These are phyloP conservation scores for Heritiera fomes DNA, from an alignment of 345 rosid genomes.

Conservation along the genomic window DNA sequence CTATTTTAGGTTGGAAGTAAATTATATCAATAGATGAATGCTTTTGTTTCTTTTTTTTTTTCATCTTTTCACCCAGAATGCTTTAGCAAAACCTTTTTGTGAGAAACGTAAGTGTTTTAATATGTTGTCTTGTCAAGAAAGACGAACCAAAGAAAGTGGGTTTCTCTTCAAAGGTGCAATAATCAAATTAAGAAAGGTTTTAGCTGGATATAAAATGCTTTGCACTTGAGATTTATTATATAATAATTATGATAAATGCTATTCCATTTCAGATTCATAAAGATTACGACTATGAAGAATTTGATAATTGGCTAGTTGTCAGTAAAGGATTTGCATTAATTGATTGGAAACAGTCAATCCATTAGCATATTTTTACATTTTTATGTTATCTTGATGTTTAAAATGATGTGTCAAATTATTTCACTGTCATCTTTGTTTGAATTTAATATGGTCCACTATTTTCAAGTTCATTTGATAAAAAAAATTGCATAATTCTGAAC, in stretches of 20 bases:
- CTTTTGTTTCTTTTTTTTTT: neutral
- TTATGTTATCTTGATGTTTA: neutral
- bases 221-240: neutral
- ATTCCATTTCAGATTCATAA: neutral
- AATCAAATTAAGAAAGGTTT: conserved; percentile 7
- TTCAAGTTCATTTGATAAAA: neutral
- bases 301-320: neutral
- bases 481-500: neutral
- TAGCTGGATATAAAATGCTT: neutral
- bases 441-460: neutral
- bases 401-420: neutral
- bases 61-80: neutral
- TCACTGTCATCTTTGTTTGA: neutral
- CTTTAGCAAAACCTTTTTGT: neutral
- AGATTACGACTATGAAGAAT: neutral
- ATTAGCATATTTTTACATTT: neutral
- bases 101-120: neutral
- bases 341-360: neutral
- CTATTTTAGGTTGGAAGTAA: neutral
- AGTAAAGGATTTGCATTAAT: no score
- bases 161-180: conserved; percentile 3
- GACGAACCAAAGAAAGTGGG: neutral
- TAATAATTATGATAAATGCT: neutral
- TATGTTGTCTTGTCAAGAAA: conserved; percentile 18
- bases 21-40: neutral